phyloP scores from a whole-genome alignment of 2,329 filamentous ascomycete species.

The Fusarium anguioides region DNA sequence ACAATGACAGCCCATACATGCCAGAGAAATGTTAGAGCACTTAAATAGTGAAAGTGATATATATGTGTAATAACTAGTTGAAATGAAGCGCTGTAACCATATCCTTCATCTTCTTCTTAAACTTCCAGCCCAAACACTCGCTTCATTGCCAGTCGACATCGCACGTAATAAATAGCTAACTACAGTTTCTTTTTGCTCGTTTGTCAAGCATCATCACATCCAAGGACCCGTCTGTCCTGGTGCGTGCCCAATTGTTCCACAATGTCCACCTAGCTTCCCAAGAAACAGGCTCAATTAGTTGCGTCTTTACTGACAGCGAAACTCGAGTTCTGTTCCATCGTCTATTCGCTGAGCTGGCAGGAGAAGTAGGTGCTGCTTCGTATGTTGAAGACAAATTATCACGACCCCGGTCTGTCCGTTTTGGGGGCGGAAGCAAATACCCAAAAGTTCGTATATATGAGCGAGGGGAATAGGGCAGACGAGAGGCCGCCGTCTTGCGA shows the following conservation, averaged over 20 bases:
- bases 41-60: slow-evolving; percentile 32
- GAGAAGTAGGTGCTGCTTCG: slow-evolving; percentile 17
- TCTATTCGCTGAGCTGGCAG: slow-evolving; percentile 24
- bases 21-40: too few species aligned
- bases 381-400: too few species aligned
- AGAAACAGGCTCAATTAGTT: slow-evolving; percentile 9
- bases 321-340: slow-evolving; percentile 17
- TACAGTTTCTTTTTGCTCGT: slow-evolving; percentile 33
- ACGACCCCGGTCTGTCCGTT: slow-evolving; percentile 47
- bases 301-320: slow-evolving; percentile 8
- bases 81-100: slow-evolving; percentile 35
- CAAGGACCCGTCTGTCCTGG: slow-evolving; percentile 15
- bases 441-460: slow-evolving; percentile 44
- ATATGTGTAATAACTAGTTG: slow-evolving; percentile 38
- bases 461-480: slow-evolving; percentile 35
- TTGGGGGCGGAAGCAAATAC: slow-evolving; percentile 49
- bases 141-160: slow-evolving; percentile 20
- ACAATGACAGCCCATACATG: background rate
- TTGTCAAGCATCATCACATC: slow-evolving; percentile 17
- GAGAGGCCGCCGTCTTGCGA: slow-evolving; percentile 24
- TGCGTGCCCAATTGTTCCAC: slow-evolving; percentile 19
- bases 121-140: slow-evolving; percentile 19
- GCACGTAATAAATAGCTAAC: slow-evolving; percentile 37
- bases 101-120: slow-evolving; percentile 19
- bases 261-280: slow-evolving; percentile 14